phyloP scores from a whole-genome alignment of 352 stramenopile species.

The Pythium coloratum region DNA sequence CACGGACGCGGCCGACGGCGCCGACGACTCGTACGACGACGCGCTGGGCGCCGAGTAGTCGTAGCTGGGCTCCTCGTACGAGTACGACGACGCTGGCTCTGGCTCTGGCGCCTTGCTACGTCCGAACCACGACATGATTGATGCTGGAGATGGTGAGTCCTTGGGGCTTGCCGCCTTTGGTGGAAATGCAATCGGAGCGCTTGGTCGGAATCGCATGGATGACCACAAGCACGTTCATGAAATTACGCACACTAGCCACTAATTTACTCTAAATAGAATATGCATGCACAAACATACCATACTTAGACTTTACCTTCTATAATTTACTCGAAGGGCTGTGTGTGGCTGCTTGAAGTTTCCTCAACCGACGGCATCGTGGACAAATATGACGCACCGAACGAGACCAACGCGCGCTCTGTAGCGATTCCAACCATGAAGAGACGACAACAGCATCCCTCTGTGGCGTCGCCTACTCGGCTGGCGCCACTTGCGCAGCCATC shows the following conservation, averaged over 20 bases:
- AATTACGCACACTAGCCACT: background rate
- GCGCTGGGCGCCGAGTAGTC: conserved; percentile 51
- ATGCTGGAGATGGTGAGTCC: background rate
- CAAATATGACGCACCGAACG: background rate
- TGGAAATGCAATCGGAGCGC: conserved; percentile 3
- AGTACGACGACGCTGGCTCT: conserved; percentile 39
- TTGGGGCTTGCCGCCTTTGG: background rate
- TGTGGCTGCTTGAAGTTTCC: conserved; percentile 1
- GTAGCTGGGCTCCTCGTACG: conserved; percentile 77
- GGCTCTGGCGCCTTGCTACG: conserved; percentile 71
- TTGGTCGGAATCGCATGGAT: conserved; percentile 2
- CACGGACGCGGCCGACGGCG: conserved; percentile 30
- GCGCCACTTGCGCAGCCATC: background rate
- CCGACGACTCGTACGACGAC: conserved; percentile 40
- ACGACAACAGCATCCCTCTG: background rate
- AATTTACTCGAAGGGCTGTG: background rate
- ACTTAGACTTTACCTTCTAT: background rate
- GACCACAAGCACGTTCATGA: background rate
- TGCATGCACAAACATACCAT: background rate
- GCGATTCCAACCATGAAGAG: background rate
- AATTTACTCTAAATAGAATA: background rate
- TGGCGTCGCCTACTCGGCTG: background rate
- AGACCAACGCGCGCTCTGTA: background rate
- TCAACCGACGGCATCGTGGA: background rate
- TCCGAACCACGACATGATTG: conserved; percentile 76